Conservation (phyloP, 1,284 basidiomycete species). For the Irpex lacteus region DNA sequence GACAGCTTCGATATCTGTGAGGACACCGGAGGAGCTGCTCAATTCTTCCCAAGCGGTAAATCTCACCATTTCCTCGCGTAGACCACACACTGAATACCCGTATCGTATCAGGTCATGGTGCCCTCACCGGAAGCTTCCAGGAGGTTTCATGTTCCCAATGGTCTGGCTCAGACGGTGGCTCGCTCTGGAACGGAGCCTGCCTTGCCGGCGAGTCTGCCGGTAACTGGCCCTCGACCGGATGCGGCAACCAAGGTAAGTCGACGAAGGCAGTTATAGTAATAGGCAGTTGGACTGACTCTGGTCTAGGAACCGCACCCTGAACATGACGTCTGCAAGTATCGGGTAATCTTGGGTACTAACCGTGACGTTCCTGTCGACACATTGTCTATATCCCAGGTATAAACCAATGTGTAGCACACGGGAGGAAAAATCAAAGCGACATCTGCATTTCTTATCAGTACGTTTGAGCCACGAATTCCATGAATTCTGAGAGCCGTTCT, state of each 20-base stretch:
- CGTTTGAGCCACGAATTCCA: no score
- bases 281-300: background rate
- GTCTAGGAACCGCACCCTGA: background rate
- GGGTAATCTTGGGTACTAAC: no score
- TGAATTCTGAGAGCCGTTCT: no score
- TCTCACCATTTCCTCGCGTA: background rate
- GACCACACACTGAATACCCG: background rate
- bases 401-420: no score
- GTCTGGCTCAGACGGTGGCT: constrained; percentile 48
- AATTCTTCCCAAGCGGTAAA: constrained; percentile 53
- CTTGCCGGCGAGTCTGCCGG: constrained; percentile 44
- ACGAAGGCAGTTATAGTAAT: background rate
- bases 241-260: constrained; percentile 50
- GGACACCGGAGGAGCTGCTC: constrained; percentile 48
- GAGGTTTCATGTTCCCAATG: constrained; percentile 57
- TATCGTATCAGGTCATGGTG: constrained; percentile 36
- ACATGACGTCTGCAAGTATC: background rate
- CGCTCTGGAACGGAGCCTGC: constrained; percentile 48
- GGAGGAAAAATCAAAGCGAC: no score
- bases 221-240: constrained; percentile 49
- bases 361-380: no score
- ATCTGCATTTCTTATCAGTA: no score
- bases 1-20: constrained; percentile 60
- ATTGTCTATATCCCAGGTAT: no score
- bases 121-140: constrained; percentile 47